These are phyloP conservation scores for Oryza meridionalis DNA, from an alignment of 176 grass and related monocot genomes.

Conservation along the genomic window DNA sequence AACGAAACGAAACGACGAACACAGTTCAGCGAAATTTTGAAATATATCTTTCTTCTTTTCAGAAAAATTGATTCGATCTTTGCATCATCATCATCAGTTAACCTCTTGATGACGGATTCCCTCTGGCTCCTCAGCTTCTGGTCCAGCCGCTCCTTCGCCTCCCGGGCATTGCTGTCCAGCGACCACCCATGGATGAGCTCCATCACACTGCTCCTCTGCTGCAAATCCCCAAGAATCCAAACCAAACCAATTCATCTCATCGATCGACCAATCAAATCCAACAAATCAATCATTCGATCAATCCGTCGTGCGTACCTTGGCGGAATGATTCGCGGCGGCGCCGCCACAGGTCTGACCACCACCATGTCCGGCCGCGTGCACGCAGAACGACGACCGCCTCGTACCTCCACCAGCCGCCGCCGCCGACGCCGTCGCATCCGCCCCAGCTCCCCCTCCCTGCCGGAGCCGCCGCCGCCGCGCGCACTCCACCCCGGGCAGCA, in stretches of 20 bases:
- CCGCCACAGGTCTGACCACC: slow-evolving; percentile 24
- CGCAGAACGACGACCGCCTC: slow-evolving; percentile 56
- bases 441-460: slow-evolving; percentile 30
- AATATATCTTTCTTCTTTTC: background rate
- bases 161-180: slow-evolving; percentile 70
- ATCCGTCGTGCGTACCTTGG: slow-evolving; percentile 10
- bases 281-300: no score
- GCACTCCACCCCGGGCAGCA: slow-evolving; percentile 77
- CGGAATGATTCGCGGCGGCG: slow-evolving; percentile 21
- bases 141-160: slow-evolving; percentile 91
- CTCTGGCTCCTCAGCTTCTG: slow-evolving; percentile 58
- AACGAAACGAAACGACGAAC: background rate
- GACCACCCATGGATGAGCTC: slow-evolving; percentile 57
- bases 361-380: slow-evolving; percentile 46
- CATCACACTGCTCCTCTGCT: slow-evolving; percentile 58
- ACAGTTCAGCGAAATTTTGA: background rate
- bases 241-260: background rate
- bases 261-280: background rate
- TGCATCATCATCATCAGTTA: background rate
- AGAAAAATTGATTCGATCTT: background rate
- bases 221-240: slow-evolving; percentile 3
- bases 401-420: background rate
- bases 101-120: slow-evolving; percentile 58
- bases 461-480: slow-evolving; percentile 59
- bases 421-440: background rate